A percentile compares a stretch with the other conserved stretches of the same genome.
Conservation (phyloP, 805 yeast species). For the Millerozyma miso region DNA sequence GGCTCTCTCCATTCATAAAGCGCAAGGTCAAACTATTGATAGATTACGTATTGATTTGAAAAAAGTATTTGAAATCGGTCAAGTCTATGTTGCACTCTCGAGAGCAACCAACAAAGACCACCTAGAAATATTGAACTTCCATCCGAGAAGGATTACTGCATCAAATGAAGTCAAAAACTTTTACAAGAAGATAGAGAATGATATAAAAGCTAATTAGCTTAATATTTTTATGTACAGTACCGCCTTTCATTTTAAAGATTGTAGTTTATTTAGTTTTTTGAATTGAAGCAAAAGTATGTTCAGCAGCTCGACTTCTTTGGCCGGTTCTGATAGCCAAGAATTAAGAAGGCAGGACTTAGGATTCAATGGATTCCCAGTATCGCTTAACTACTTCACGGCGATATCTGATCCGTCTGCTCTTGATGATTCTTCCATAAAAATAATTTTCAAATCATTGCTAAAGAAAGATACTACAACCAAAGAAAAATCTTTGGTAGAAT, state of each 20-base stretch:
- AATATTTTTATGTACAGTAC: neutral
- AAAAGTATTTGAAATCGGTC: conserved; percentile 73
- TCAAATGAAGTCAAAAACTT: conserved; percentile 32
- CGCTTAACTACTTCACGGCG: conserved; percentile 74
- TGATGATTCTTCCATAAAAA: conserved; percentile 44
- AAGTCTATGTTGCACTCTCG: conserved; percentile 77
- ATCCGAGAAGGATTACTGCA: conserved; percentile 47
- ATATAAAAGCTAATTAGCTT: neutral
- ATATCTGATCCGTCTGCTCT: conserved; percentile 52
- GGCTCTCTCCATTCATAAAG: conserved; percentile 81
- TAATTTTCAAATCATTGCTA: conserved; percentile 70
- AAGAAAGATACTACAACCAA: conserved; percentile 83
- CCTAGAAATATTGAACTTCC: conserved; percentile 63
- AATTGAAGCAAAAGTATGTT: neutral
- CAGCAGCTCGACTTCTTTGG: neutral
- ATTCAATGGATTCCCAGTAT: conserved; percentile 44
- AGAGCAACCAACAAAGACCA: conserved; percentile 68
- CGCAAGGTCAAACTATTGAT: conserved; percentile 80
- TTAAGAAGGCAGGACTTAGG: conserved; percentile 21
- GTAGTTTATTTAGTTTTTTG: neutral
- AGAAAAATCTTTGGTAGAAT: conserved; percentile 68
- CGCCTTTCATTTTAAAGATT: neutral
- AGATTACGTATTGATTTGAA: conserved; percentile 66
- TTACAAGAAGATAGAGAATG: conserved; percentile 16
- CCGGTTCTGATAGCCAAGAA: neutral